A percentile compares a stretch with the other conserved stretches of the same genome.
phyloP scores from a whole-genome alignment of 345 rosid species.

The Dipteronia sinensis region DNA sequence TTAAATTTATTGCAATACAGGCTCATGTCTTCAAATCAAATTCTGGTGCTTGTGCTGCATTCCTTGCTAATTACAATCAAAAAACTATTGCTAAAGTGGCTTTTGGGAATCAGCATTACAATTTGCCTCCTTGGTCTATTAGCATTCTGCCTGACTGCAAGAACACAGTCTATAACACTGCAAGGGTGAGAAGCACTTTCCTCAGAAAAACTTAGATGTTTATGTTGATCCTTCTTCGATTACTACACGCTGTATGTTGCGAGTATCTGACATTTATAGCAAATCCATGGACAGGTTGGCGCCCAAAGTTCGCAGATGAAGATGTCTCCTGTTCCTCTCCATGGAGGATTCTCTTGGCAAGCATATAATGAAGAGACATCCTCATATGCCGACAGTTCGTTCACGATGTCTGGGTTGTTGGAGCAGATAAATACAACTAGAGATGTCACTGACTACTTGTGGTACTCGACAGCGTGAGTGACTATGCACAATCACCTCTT shows the following conservation, averaged over 20 bases:
- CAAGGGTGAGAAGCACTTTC: conserved; percentile 61
- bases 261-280: not conserved
- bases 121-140: conserved; percentile 98
- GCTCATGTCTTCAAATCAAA: conserved; percentile 84
- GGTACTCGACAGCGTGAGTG: conserved; percentile 98
- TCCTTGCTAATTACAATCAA: conserved; percentile 82
- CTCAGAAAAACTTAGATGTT: not conserved
- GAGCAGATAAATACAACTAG: conserved; percentile 96
- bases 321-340: conserved; percentile 78
- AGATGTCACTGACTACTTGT: conserved; percentile 86
- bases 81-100: conserved; percentile 70
- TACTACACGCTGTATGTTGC: too few species aligned
- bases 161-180: conserved; percentile 97
- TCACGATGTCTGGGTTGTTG: conserved; percentile 81
- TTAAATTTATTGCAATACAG: conserved; percentile 39
- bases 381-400: conserved; percentile 62
- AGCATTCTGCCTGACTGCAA: conserved; percentile 99
- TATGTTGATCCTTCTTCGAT: not conserved
- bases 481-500: conserved; percentile 4
- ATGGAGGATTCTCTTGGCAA: conserved; percentile 93
- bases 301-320: conserved; percentile 86
- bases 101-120: conserved; percentile 75
- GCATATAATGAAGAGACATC: conserved; percentile 80
- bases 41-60: conserved; percentile 90
- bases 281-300: conserved; percentile 58